Evolutionary conservation across 331 rosid species (phyloP).

Genomic region (Acacia pycnantha): DNA sequence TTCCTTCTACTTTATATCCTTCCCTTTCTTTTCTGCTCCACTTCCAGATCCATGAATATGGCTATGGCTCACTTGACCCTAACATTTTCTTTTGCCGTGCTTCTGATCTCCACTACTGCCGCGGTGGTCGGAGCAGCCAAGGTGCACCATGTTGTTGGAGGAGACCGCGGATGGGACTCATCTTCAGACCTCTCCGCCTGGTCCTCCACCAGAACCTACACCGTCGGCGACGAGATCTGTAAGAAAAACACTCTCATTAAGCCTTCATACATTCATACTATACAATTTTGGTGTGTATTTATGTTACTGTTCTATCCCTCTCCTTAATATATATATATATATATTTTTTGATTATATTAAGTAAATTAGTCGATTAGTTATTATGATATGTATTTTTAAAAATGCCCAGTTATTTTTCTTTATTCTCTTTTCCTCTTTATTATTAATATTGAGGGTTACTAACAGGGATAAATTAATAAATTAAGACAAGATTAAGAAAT

Average conservation of each 20-base stretch:
- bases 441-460: rapidly evolving
- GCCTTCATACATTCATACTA: too few species aligned
- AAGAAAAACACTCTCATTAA: conserved; percentile 5
- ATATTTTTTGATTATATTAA: too few species aligned
- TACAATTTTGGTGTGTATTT: too few species aligned
- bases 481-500: too few species aligned
- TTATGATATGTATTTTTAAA: too few species aligned
- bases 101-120: not conserved
- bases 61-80: conserved; percentile 17
- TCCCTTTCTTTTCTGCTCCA: not conserved
- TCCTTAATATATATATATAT: too few species aligned
- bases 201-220: conserved; percentile 53
- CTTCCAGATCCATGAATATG: conserved; percentile 19
- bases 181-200: conserved; percentile 54
- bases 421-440: too few species aligned
- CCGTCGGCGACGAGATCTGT: conserved; percentile 85
- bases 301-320: too few species aligned
- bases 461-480: too few species aligned
- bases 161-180: conserved; percentile 82
- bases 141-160: conserved; percentile 77
- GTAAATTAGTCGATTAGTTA: too few species aligned
- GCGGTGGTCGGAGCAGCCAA: conserved; percentile 25
- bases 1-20: not conserved
- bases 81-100: conserved; percentile 14
- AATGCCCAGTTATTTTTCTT: too few species aligned